phyloP scores from a whole-genome alignment of 805 yeast genomes.

The Nakazawaea ishiwadae region DNA sequence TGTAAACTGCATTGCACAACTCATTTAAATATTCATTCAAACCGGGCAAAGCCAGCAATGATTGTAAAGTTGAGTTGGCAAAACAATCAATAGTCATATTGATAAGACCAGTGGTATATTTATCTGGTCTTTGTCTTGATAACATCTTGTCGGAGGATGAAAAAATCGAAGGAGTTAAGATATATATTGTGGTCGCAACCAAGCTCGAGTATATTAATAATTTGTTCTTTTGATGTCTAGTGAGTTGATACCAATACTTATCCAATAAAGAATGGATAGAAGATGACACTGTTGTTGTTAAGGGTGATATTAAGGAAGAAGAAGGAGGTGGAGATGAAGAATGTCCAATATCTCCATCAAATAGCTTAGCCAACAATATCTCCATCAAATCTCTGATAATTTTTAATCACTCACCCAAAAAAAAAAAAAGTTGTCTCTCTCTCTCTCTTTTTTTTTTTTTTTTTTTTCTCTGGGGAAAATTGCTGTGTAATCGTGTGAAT shows the following conservation, averaged over 20 bases:
- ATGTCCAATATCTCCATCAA: too few relatives aligned
- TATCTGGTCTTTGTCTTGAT: constrained; percentile 56
- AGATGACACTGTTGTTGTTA: neutral
- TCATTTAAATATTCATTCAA: constrained; percentile 47
- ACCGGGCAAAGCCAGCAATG: constrained; percentile 58
- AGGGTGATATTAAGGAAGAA: too few relatives aligned
- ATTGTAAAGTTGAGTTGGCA: constrained; percentile 86
- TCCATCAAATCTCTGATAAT: too few relatives aligned
- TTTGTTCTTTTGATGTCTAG: constrained; percentile 6
- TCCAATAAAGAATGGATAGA: neutral
- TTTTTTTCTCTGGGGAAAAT: neutral
- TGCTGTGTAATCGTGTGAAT: too few relatives aligned
- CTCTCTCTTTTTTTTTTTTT: neutral
- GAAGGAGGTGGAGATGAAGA: too few relatives aligned
- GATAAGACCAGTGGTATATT: constrained; percentile 74
- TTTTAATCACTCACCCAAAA: too few relatives aligned
- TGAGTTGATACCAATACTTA: constrained; percentile 6
- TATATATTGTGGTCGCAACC: constrained; percentile 21
- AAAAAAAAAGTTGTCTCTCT: too few relatives aligned
- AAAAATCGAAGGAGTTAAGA: constrained; percentile 25
- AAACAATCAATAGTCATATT: constrained; percentile 88
- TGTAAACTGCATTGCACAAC: constrained; percentile 19
- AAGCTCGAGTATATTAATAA: neutral
- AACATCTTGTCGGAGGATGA: constrained; percentile 22
- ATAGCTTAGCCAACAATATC: too few relatives aligned